Conservation (phyloP, 257 asterid species). For the Catharanthus roseus region DNA sequence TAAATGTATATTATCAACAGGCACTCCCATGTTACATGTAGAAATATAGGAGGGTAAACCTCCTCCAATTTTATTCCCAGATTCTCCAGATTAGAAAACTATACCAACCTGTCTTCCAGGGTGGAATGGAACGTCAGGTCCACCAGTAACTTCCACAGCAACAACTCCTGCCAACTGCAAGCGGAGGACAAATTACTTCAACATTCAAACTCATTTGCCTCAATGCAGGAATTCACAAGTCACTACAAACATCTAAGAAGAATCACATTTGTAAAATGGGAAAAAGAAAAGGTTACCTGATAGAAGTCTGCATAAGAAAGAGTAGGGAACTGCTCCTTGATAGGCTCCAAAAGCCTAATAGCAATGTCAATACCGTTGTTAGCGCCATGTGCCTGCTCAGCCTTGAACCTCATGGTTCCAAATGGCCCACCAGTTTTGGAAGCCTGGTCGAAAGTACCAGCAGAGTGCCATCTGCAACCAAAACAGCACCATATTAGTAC, state of each 20-base stretch:
- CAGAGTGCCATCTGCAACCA: conserved; percentile 80
- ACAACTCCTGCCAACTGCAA: conserved; percentile 81
- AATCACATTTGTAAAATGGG: background rate
- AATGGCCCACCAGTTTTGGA: conserved; percentile 84
- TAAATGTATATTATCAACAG: background rate
- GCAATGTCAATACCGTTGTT: conserved; percentile 73
- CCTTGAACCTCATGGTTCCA: conserved; percentile 75
- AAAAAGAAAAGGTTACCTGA: conserved; percentile 39
- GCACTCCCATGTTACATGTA: background rate
- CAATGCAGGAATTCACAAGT: background rate
- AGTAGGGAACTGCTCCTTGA: conserved; percentile 65
- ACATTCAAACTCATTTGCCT: background rate
- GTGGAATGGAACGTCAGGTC: conserved; percentile 86
- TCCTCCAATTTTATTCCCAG: background rate
- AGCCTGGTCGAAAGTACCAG: conserved; percentile 61
- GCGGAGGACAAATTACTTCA: background rate
- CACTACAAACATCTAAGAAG: background rate
- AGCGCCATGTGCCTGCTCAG: conserved; percentile 61
- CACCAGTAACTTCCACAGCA: conserved; percentile 93
- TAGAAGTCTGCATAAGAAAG: conserved; percentile 62
- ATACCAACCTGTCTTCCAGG: conserved; percentile 72
- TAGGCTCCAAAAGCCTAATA: conserved; percentile 57
- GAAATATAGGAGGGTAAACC: background rate
- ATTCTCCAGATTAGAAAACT: background rate
- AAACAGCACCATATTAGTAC: conserved; percentile 14